These are phyloP conservation scores for Solanum pinnatisectum DNA, from an alignment of 257 asterid species.

Conservation along the genomic window DNA sequence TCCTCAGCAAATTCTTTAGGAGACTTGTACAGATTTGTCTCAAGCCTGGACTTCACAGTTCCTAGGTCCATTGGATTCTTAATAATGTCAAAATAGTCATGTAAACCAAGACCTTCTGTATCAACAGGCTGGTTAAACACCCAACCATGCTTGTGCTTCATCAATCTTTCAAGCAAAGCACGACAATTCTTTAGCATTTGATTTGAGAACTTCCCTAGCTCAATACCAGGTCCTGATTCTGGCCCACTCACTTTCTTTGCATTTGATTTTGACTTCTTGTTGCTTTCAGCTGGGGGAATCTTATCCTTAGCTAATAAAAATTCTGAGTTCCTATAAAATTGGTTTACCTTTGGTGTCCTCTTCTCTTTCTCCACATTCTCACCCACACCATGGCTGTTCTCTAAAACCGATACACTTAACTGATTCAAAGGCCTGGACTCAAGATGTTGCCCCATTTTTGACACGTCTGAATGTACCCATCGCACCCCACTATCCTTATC, in stretches of 20 bases:
- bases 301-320: conserved; percentile 72
- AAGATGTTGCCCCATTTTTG: conserved; percentile 23
- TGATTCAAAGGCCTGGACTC: conserved; percentile 48
- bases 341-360: conserved; percentile 73
- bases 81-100: conserved; percentile 68
- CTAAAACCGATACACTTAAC: conserved; percentile 46
- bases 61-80: conserved; percentile 78
- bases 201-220: conserved; percentile 31
- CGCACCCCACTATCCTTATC: conserved; percentile 20
- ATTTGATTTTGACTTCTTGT: conserved; percentile 48
- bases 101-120: conserved; percentile 60
- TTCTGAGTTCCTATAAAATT: conserved; percentile 53
- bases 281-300: conserved; percentile 57
- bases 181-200: conserved; percentile 51
- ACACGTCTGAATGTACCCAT: conserved; percentile 11
- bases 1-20: conserved; percentile 79
- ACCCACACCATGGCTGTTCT: conserved; percentile 33
- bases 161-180: conserved; percentile 54
- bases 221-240: conserved; percentile 22
- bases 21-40: conserved; percentile 49
- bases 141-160: conserved; percentile 95
- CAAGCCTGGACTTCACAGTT: conserved; percentile 56
- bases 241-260: conserved; percentile 43
- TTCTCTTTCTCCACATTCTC: conserved; percentile 58
- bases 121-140: conserved; percentile 82